phyloP scores from a whole-genome alignment of 352 stramenopile species.

The Phytophthora pinifolia region DNA sequence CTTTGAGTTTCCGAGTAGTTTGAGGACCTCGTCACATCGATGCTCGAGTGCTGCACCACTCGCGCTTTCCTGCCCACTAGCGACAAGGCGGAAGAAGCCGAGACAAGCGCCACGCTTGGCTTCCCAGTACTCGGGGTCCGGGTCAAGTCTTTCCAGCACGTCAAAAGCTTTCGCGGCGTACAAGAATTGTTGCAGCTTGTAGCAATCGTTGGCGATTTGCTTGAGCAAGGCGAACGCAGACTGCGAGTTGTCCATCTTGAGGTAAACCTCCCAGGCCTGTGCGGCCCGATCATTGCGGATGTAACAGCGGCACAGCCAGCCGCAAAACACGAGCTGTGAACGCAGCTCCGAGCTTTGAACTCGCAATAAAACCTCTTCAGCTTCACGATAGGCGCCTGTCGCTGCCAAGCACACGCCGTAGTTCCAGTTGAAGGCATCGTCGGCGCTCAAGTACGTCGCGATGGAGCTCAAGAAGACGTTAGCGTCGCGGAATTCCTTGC shows the following conservation, averaged over 20 bases:
- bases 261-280: slow-evolving; percentile 67
- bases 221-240: slow-evolving; percentile 57
- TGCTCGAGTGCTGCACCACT: slow-evolving; percentile 8
- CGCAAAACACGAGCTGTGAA: slow-evolving; percentile 41
- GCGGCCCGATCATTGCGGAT: slow-evolving; percentile 34
- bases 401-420: slow-evolving; percentile 65
- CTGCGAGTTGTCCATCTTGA: slow-evolving; percentile 48
- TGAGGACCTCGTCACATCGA: slow-evolving; percentile 51
- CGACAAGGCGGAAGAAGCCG: slow-evolving; percentile 63
- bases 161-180: slow-evolving; percentile 73
- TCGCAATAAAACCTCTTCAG: slow-evolving; percentile 53
- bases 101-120: slow-evolving; percentile 70
- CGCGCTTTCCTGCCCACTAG: slow-evolving; percentile 29
- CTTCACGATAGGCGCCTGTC: slow-evolving; percentile 44
- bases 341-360: slow-evolving; percentile 38
- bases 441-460: slow-evolving; percentile 44
- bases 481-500: slow-evolving; percentile 62
- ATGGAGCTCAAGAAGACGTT: slow-evolving; percentile 77
- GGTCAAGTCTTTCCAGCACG: slow-evolving; percentile 68
- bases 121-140: slow-evolving; percentile 76
- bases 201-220: slow-evolving; percentile 73
- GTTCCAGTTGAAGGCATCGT: slow-evolving; percentile 83
- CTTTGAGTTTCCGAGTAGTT: slow-evolving; percentile 53
- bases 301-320: slow-evolving; percentile 63
- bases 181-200: slow-evolving; percentile 57